Evolutionary conservation across 163 green algal genomes (phyloP).

Genomic region (Scenedesmus sp.): DNA sequence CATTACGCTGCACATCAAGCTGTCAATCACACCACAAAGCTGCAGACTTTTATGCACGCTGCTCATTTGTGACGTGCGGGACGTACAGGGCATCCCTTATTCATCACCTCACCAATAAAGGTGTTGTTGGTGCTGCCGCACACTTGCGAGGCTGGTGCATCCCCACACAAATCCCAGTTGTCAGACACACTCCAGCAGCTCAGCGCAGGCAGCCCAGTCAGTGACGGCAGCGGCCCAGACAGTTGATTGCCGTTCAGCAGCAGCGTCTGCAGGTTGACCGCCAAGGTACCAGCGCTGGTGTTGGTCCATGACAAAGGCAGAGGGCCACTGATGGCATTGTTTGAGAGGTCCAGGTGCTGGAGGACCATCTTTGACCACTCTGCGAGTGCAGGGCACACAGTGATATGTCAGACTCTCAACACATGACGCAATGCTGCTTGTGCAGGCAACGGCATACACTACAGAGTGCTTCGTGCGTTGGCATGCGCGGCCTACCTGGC

Average conservation of each 20-base stretch:
- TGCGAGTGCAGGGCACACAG: background rate
- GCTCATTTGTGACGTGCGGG: background rate
- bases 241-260: constrained; percentile 23
- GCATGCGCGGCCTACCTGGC: background rate
- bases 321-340: constrained; percentile 5
- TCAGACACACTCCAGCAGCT: constrained; percentile 9
- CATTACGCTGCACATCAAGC: too few species aligned
- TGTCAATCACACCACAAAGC: background rate
- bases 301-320: background rate
- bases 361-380: constrained; percentile 14
- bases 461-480: too few species aligned
- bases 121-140: constrained; percentile 20
- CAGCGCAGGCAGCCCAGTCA: background rate
- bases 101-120: background rate
- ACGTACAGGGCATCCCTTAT: background rate
- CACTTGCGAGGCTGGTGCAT: background rate
- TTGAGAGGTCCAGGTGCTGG: constrained; percentile 19
- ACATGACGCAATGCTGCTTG: too few species aligned
- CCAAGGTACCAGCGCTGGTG: background rate
- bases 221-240: background rate
- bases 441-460: too few species aligned
- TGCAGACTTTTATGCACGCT: background rate
- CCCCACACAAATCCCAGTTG: constrained; percentile 11
- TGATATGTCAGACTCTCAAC: too few species aligned
- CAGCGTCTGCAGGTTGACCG: constrained; percentile 6